Evolutionary conservation across 352 stramenopile genomes (phyloP), one percentile per base, ranked within the genome.

Genomic region (Phytophthora brassicae): DNA sequence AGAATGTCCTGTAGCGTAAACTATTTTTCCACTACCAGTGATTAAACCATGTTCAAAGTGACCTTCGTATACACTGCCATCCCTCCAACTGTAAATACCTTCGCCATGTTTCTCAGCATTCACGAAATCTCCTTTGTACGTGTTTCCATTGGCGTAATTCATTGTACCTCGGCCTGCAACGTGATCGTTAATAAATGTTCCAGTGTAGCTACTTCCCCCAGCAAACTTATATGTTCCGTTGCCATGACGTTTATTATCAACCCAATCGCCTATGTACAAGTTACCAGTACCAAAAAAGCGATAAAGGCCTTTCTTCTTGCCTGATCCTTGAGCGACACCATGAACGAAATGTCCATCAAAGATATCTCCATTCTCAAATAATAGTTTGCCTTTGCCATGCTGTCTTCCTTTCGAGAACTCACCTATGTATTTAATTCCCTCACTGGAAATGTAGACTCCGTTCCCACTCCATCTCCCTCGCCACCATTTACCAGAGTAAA

Each of bases 61-160:
- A 0, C 89, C 89, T 6, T 73, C 55, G 66, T 96, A 96, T 1
- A 86, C 63, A 46, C 88, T 93, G 38, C 89, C 88, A 50, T 95
- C 92, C 23, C 48, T 35, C 89, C 89, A 97, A 6, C 41, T 42
- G 51, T 90, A 92, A 8, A 81, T 71, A 3, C 56, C 64, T 20
- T 70, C 38, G 0, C 85, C 85, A 14, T 92, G 83, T 43, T 92
- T 92, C 66, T 90, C 71, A 16, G 77, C 83, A 22, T 76, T 70
- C 6, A 72, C 29, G 41, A 94, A 91, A 4, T 84, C 74, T 17
- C 85, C 85, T 36, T 85, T 77, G 52, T 89, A 94, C 33, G 66
- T 57, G 42, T 97, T 94, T 36, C 91, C 92, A 52, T 97, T 97
- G 5, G 78, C 56, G 46, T 93, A 96, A 13, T 62, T 60, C 56